Conservation (phyloP, 495 filamentous ascomycete species). For the Friedmanniomyces simplex region DNA sequence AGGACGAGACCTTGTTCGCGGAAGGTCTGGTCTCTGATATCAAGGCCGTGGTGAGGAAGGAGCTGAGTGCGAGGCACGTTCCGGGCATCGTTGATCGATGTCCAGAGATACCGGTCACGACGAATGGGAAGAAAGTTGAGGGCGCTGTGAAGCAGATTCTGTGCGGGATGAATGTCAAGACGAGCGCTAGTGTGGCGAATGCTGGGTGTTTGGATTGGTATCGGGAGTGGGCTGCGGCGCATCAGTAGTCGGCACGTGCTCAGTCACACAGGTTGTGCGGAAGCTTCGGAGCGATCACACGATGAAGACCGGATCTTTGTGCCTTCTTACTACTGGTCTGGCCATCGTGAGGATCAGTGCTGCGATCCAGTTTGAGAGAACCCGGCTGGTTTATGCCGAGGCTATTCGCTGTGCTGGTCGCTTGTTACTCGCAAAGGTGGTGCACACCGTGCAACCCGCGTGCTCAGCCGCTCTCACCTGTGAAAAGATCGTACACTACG, state of each 20-base stretch:
- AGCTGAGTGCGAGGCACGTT: constrained; percentile 77
- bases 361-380: too few species aligned
- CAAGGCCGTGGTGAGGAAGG: constrained; percentile 52
- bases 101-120: constrained; percentile 74
- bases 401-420: too few species aligned
- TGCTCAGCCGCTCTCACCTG: too few species aligned
- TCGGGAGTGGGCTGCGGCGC: constrained; percentile 46
- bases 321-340: too few species aligned
- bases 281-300: too few species aligned
- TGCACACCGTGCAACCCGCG: too few species aligned
- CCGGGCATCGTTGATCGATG: constrained; percentile 70
- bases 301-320: too few species aligned
- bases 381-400: too few species aligned
- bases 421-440: too few species aligned
- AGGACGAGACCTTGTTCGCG: constrained; percentile 39
- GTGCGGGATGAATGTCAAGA: constrained; percentile 76
- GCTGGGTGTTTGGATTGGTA: constrained; percentile 78
- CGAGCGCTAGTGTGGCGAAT: constrained; percentile 78
- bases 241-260: background rate
- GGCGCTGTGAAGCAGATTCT: constrained; percentile 89
- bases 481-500: too few species aligned
- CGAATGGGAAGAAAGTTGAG: constrained; percentile 92
- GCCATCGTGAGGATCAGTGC: too few species aligned
- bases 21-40: constrained; percentile 48
- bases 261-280: too few species aligned